A percentile compares a stretch with the other conserved stretches of the same genome.
Evolutionary conservation across 768 basidiomycete species (phyloP).

Genomic region (Pleurotus tuber-regium): DNA sequence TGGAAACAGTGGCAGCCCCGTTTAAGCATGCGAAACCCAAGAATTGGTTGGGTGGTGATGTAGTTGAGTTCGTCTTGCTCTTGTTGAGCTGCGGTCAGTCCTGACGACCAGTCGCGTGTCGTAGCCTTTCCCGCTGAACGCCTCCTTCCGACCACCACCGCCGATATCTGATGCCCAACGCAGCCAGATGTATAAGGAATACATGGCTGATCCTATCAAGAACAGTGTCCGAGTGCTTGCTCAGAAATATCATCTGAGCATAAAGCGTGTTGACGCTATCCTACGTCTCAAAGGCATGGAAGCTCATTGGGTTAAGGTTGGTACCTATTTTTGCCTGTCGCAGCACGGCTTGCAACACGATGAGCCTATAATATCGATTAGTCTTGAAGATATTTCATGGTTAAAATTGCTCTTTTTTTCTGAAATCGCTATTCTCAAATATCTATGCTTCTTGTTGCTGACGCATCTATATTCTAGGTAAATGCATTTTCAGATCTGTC

Average conservation of each 20-base stretch:
- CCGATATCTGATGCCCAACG: conserved; percentile 68
- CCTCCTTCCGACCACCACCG: conserved; percentile 75
- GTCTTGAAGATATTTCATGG: conserved; percentile 88
- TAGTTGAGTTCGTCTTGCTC: conserved; percentile 45
- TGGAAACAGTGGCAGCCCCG: conserved; percentile 36
- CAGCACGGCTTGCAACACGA: conserved; percentile 23
- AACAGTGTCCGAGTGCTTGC: conserved; percentile 63
- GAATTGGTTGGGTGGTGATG: conserved; percentile 61
- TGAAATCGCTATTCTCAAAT: too few relatives aligned
- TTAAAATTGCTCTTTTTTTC: conserved; percentile 56
- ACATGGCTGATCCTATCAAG: conserved; percentile 52
- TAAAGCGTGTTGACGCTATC: conserved; percentile 83
- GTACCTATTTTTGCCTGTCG: conserved; percentile 24
- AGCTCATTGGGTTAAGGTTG: conserved; percentile 66
- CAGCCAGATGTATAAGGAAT: conserved; percentile 55
- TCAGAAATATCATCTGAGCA: conserved; percentile 58
- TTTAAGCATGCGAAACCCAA: conserved; percentile 46
- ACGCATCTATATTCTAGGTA: conserved; percentile 20
- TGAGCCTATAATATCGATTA: conserved; percentile 89
- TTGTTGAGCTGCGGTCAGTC: background rate
- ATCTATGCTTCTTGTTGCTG: too few relatives aligned
- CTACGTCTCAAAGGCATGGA: conserved; percentile 81
- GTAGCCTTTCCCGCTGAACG: conserved; percentile 86
- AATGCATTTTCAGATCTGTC: background rate
- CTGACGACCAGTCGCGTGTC: conserved; percentile 10